These are phyloP conservation scores for Colletotrichum gloeosporioides DNA, from an alignment of 2,329 filamentous ascomycete genomes.

Conservation along the genomic window DNA sequence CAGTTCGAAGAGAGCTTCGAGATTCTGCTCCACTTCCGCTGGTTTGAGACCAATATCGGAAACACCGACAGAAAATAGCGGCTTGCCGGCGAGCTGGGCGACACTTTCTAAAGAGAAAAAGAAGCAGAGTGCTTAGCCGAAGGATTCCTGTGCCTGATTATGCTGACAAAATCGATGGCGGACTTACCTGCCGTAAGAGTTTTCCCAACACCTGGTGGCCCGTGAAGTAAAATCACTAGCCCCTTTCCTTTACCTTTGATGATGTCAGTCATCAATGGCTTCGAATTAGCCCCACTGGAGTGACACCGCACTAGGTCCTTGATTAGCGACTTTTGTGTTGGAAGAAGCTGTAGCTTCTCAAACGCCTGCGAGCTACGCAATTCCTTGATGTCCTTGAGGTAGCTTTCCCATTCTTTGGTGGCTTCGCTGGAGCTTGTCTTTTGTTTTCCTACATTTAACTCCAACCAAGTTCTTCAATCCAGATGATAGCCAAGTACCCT, in stretches of 20 bases:
- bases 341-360: neutral
- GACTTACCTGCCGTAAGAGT: conserved; percentile 51
- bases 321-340: neutral
- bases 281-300: neutral
- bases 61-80: conserved; percentile 58
- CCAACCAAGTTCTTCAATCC: neutral
- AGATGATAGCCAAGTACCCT: neutral
- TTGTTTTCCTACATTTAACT: neutral
- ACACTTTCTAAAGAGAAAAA: conserved; percentile 52
- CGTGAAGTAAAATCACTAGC: conserved; percentile 52
- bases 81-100: conserved; percentile 51
- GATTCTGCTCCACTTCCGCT: conserved; percentile 66
- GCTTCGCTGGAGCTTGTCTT: neutral
- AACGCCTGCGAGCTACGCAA: neutral
- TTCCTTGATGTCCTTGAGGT: neutral
- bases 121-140: conserved; percentile 47
- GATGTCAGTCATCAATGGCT: neutral
- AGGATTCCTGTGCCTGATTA: conserved; percentile 47
- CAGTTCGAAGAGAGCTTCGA: conserved; percentile 62
- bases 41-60: conserved; percentile 75
- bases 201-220: conserved; percentile 55
- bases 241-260: conserved; percentile 31
- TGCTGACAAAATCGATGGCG: conserved; percentile 27
- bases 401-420: neutral
- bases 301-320: neutral